Base-by-base conservation (phyloP, 2,329 filamentous ascomycete species). In the Fusarium hostae region DNA sequence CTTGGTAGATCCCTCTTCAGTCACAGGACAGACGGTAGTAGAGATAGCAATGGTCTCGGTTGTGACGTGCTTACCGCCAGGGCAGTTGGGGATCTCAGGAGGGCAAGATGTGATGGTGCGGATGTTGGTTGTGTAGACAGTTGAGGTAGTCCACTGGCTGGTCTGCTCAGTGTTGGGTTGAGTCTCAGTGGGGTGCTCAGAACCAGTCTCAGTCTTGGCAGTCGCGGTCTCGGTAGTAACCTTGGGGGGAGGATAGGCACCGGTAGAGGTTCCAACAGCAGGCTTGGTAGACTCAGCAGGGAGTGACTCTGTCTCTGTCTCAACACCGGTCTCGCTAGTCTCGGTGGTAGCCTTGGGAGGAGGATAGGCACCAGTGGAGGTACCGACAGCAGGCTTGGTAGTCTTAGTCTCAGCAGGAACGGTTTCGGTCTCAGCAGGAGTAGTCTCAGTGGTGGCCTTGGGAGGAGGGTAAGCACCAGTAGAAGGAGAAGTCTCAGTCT, bases 31-130 rank as follows among this genome's bases (percentile, higher is more conserved):
- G 34, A 75, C 24, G 0, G 74, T 75, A 22, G 74, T 75, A 4
- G 66, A 76, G 55, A 75, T 57, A 9, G 74, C 73, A 10, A 76
- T 65, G 22, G 73, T 75, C 65, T 75, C 63, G 0, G 74, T 76
- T 10, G 70, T 73, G 22, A 75, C 40, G 7, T 63, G 64, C 24
- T 63, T 41, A 12, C 63, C 47, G 3, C 52, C 35, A 1, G 74
- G 73, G 28, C 75, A 76, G 22, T 76, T 44, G 2, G 75, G 71
- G 16, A 73, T 52, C 18, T 71, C 68, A 3, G 75, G 67, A 22
- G 63, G 34, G 26, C 70, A 75, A 40, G 48, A 62, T 6, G 75
- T 76, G 32, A 76, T 54, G 6, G 74, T 76, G 15, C 66, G 66
- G 54, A 76, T 41, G 28, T 59, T 63, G 13, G 75, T 76, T 7